Percentiles rank a stretch among this genome's conserved stretches.
Conservation (phyloP, 768 basidiomycete species). For the Zangia roseola region DNA sequence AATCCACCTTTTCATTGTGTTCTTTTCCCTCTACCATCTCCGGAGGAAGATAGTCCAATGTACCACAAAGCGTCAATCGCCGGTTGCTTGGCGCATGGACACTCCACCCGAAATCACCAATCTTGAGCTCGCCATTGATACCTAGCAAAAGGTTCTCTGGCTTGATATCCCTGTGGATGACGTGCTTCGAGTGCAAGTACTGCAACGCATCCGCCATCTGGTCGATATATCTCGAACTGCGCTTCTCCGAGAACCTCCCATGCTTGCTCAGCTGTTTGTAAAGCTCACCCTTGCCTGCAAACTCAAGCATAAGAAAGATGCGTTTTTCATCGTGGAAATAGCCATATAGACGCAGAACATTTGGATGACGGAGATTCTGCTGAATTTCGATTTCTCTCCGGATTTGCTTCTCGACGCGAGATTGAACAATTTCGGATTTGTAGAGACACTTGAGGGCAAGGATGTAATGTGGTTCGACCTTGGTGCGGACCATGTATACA, state of each 20-base stretch:
- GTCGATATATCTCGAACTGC: conserved; percentile 87
- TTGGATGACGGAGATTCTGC: conserved; percentile 91
- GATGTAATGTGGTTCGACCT: conserved; percentile 83
- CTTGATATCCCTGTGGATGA: conserved; percentile 99
- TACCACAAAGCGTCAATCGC: conserved; percentile 90
- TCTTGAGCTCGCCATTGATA: conserved; percentile 95
- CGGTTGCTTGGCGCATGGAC: conserved; percentile 93
- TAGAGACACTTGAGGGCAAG: conserved; percentile 96
- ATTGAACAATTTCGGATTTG: conserved; percentile 92
- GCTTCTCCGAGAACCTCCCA: conserved; percentile 84
- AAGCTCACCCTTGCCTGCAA: conserved; percentile 94
- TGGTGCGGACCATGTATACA: conserved; percentile 98
- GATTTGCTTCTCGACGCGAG: conserved; percentile 94
- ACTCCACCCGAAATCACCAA: conserved; percentile 98
- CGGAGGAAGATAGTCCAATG: conserved; percentile 94
- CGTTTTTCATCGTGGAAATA: conserved; percentile 98
- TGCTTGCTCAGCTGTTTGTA: conserved; percentile 92
- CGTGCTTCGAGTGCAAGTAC: conserved; percentile 93
- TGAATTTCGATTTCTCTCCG: conserved; percentile 98
- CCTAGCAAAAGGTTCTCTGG: conserved; percentile 95
- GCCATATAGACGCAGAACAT: conserved; percentile 91
- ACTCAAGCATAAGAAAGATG: conserved; percentile 98
- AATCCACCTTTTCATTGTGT: conserved; percentile 88
- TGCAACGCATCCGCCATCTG: conserved; percentile 96
- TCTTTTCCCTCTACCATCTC: conserved; percentile 96